phyloP scores from a whole-genome alignment of 257 asterid genomes.

The Asclepias syriaca region DNA sequence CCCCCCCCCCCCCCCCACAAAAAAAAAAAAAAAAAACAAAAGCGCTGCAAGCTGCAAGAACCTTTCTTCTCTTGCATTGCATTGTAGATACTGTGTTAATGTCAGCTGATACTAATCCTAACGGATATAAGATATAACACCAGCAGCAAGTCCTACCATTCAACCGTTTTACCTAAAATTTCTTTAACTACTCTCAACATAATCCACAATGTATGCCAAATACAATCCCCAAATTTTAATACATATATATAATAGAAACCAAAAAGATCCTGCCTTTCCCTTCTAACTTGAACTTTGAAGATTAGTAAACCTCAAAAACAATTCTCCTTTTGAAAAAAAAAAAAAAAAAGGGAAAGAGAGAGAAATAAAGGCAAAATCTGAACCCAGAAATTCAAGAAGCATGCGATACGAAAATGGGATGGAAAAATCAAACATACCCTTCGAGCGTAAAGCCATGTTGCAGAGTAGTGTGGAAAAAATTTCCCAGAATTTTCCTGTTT shows the following conservation, averaged over 20 bases:
- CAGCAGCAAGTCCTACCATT: background rate
- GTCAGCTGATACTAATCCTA: background rate
- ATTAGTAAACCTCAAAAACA: background rate
- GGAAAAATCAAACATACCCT: background rate
- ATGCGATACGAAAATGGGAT: background rate
- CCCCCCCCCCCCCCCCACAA: too few species aligned
- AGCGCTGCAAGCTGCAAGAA: background rate
- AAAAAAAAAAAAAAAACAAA: background rate
- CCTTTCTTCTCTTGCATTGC: background rate
- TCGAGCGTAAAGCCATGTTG: background rate
- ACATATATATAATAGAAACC: background rate
- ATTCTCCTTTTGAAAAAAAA: background rate
- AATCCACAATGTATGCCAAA: background rate
- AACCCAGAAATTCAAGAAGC: background rate
- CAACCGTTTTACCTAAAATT: background rate
- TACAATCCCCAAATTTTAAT: too few species aligned
- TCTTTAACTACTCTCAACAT: background rate
- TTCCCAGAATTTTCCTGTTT: background rate
- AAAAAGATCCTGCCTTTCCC: background rate
- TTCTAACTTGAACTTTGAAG: background rate
- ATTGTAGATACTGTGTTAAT: background rate
- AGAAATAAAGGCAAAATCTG: background rate
- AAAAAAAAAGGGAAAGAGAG: background rate
- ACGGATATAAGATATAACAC: background rate
- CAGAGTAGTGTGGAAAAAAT: background rate